Conservation (phyloP, 2,329 filamentous ascomycete genomes). For the Exophiala sp. region DNA sequence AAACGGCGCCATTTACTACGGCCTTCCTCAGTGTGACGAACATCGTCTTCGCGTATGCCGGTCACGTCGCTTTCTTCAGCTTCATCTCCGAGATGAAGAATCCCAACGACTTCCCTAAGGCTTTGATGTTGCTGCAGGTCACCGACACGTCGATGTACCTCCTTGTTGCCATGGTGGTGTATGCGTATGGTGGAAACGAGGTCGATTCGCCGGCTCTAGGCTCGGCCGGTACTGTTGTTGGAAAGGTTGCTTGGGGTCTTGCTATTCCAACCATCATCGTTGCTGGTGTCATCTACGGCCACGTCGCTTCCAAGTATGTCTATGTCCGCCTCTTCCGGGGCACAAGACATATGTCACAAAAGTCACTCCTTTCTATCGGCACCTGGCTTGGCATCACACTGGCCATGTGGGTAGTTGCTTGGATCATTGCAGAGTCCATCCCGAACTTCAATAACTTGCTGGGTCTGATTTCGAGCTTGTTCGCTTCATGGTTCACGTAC, state of each 20-base stretch:
- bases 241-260: constrained; percentile 65
- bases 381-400: constrained; percentile 59
- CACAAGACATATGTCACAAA: constrained; percentile 54
- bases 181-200: constrained; percentile 60
- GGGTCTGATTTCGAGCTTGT: constrained; percentile 61
- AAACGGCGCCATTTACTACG: constrained; percentile 48
- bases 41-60: constrained; percentile 69
- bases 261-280: constrained; percentile 69
- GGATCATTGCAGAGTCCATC: constrained; percentile 66
- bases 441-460: constrained; percentile 67
- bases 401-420: constrained; percentile 58
- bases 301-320: constrained; percentile 64
- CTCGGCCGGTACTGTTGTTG: constrained; percentile 54
- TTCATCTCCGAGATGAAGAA: constrained; percentile 63
- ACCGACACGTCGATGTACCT: constrained; percentile 62
- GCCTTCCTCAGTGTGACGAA: constrained; percentile 63
- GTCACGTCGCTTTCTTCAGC: constrained; percentile 66
- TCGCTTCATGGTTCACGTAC: constrained; percentile 65
- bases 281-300: constrained; percentile 67
- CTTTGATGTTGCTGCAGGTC: constrained; percentile 59
- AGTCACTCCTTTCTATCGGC: constrained; percentile 49
- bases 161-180: constrained; percentile 64
- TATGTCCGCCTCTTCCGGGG: constrained; percentile 62
- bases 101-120: constrained; percentile 59
- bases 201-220: constrained; percentile 66